Conservation (phyloP, 164 flowering plant genomes). For the Amborella trichopoda region DNA sequence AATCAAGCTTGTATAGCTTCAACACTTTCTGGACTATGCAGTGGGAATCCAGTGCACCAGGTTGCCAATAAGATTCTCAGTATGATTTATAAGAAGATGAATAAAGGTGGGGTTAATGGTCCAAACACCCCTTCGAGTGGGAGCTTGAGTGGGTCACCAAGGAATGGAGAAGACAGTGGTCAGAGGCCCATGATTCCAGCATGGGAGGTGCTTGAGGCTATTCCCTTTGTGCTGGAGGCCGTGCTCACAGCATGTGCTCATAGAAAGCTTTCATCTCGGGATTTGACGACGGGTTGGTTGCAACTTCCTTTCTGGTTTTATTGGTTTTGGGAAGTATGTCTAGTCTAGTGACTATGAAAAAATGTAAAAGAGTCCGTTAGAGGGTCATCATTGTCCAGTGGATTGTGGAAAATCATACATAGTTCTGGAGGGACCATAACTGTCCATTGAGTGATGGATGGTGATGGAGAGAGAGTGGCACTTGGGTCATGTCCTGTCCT, state of each 20-base stretch:
- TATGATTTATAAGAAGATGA: slow-evolving; percentile 66
- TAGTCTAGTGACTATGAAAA: too few relatives aligned
- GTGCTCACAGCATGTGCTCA: slow-evolving; percentile 74
- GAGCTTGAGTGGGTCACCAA: slow-evolving; percentile 44
- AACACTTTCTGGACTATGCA: slow-evolving; percentile 50
- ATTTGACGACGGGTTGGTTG: slow-evolving; percentile 68
- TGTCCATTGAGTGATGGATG: too few relatives aligned
- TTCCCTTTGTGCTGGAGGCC: slow-evolving; percentile 83
- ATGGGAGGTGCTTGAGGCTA: slow-evolving; percentile 90
- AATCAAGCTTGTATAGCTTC: slow-evolving; percentile 79
- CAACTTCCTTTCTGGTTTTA: too few relatives aligned
- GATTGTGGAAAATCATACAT: too few relatives aligned
- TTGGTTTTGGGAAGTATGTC: too few relatives aligned
- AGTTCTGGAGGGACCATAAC: too few relatives aligned
- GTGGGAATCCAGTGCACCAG: slow-evolving; percentile 66
- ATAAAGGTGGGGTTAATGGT: slow-evolving; percentile 28
- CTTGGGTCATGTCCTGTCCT: too few relatives aligned
- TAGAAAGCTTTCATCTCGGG: slow-evolving; percentile 80
- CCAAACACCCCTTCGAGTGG: slow-evolving; percentile 39
- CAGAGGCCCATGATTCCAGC: slow-evolving; percentile 63
- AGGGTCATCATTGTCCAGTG: too few relatives aligned
- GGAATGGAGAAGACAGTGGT: slow-evolving; percentile 38
- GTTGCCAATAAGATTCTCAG: slow-evolving; percentile 56
- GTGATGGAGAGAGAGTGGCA: too few relatives aligned
- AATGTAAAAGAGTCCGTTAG: too few relatives aligned